A percentile compares a stretch with the other conserved stretches of the same genome.
phyloP scores from a whole-genome alignment of 2,329 filamentous ascomycete species.

The Ceratocystis ficicola region DNA sequence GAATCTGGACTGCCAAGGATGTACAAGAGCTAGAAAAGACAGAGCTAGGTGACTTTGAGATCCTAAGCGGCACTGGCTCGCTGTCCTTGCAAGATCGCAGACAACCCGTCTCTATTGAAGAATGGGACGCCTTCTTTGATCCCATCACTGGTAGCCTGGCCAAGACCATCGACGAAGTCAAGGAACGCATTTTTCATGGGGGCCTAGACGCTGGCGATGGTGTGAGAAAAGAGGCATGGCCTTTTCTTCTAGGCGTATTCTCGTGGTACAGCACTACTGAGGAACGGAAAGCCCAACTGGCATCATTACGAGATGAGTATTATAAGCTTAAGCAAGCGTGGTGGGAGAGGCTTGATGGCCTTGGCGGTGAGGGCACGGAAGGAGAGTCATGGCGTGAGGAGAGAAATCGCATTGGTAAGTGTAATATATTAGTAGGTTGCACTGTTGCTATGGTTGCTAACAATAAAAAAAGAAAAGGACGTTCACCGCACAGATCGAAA shows the following conservation, averaged over 20 bases:
- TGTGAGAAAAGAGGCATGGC: constrained; percentile 90
- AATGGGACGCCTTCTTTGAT: constrained; percentile 91
- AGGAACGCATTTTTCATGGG: constrained; percentile 93
- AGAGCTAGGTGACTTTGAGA: constrained; percentile 89
- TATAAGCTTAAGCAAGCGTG: constrained; percentile 85
- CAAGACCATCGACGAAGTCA: constrained; percentile 80
- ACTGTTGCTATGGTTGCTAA: constrained; percentile 22
- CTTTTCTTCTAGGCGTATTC: constrained; percentile 83
- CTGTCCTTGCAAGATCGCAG: constrained; percentile 65
- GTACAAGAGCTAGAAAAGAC: constrained; percentile 90
- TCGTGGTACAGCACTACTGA: constrained; percentile 84
- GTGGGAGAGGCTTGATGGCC: constrained; percentile 89
- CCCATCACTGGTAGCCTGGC: constrained; percentile 57
- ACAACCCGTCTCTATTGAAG: constrained; percentile 63
- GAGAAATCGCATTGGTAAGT: constrained; percentile 77
- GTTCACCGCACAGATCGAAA: constrained; percentile 93
- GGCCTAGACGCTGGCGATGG: constrained; percentile 81
- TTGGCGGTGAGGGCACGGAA: constrained; percentile 65
- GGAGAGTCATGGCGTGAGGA: constrained; percentile 97
- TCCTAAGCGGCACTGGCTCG: constrained; percentile 66
- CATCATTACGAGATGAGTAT: constrained; percentile 83
- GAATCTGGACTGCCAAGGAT: constrained; percentile 88
- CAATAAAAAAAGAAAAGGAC: constrained; percentile 65
- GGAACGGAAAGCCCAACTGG: constrained; percentile 70
- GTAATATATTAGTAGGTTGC: background rate